phyloP scores from a whole-genome alignment of 148 eudicot genomes.

The Rhododendron williamsianum region DNA sequence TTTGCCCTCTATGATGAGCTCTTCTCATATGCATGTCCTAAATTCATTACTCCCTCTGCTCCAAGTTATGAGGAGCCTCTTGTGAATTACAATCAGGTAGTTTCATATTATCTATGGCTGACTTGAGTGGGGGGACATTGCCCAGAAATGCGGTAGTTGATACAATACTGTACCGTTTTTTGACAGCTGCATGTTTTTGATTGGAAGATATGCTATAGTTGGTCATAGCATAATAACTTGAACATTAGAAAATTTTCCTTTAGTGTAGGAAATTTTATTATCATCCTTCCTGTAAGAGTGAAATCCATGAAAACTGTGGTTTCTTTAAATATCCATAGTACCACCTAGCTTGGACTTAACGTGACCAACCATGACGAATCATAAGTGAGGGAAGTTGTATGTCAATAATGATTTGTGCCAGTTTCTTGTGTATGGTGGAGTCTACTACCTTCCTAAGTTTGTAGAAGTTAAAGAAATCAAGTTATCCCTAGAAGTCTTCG shows the following conservation, averaged over 20 bases:
- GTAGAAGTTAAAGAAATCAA: not conserved
- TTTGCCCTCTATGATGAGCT: slow-evolving; percentile 89
- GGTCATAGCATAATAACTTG: not conserved
- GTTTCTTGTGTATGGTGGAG: not conserved
- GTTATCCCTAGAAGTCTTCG: not conserved
- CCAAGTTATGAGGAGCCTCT: slow-evolving; percentile 94
- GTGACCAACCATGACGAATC: not conserved
- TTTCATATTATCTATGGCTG: not conserved
- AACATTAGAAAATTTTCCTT: not conserved
- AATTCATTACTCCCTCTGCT: slow-evolving; percentile 91
- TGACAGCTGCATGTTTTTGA: not conserved
- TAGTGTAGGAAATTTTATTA: not conserved
- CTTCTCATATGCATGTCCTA: slow-evolving; percentile 97
- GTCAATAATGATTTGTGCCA: not conserved
- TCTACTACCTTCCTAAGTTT: not conserved
- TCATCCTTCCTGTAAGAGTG: not conserved
- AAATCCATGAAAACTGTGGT: not conserved
- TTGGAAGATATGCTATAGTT: not conserved
- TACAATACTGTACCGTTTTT: not conserved
- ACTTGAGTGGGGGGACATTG: not conserved
- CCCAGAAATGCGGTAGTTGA: not conserved
- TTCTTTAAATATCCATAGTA: not conserved
- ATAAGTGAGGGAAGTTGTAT: not conserved
- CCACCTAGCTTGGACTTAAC: not conserved
- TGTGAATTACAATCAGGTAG: slow-evolving; percentile 90